Base-by-base conservation (phyloP, 2,329 filamentous ascomycete genomes). In the Alternaria arbusti region DNA sequence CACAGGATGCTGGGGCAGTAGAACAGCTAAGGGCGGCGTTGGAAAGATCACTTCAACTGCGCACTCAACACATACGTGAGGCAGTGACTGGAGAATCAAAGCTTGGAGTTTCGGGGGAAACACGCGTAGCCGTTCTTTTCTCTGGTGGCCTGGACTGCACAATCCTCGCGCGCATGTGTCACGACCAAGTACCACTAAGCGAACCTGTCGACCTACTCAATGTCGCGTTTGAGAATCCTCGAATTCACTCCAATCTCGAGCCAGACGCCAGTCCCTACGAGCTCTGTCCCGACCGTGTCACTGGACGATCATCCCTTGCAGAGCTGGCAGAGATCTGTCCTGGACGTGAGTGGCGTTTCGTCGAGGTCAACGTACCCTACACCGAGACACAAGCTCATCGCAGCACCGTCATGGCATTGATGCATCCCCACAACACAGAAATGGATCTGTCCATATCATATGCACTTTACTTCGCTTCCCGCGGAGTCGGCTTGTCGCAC, bases 401-500 rank as follows among this genome's bases (percentile, higher is more conserved):
- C 65, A 74, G 85, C 4, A 86, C 85, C 25, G 87, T 99, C 20
- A 86, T 94, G 40, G 86, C 88, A 3, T 84, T 99, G 17, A 97
- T 99, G 78, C 86, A 91, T 70, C 96, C 96, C 0, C 96, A 99
- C 80, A 95, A 97, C 70, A 99, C 96, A 0, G 96, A 99, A 80
- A 99, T 99, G 96, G 96, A 99, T 74, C 85, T 99, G 1, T 99
- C 96, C 4, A 99, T 99, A 71, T 91, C 92, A 0, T 91, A 88
- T 71, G 96, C 96, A 0, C 84, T 99, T n/a, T 98, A 97, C 79
- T 99, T 99, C 82, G 94, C 96, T 6, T 90, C 95, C 0, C 87
- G 93, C 43, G 95, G 94, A 1, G 78, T 82, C 54, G 93, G 90
- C 0, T 68, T 78, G 17, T 82, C 84, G 4, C 57, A 54, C 3